Evolutionary conservation across 2,329 filamentous ascomycete genomes (phyloP), one percentile per base, ranked within the genome.

Genomic region (Tricladium varicosporioides): DNA sequence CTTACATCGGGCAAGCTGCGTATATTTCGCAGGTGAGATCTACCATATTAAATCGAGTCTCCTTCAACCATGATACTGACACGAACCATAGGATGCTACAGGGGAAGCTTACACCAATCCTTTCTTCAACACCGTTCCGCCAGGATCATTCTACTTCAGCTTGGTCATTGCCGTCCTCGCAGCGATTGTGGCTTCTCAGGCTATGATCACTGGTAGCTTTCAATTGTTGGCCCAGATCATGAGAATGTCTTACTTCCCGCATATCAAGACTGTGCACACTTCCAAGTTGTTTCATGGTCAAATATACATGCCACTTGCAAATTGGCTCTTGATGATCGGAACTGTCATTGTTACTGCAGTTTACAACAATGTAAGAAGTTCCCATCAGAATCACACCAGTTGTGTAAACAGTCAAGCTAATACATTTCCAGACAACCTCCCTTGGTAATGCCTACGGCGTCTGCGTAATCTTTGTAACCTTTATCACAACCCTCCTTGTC

Each of bases 381-480:
- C 7, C 32, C 32, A 36, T 13, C 32, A 36, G 13, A 10, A 32
- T 36, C 18, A 53, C 14, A 27, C 43, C 10, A n/a, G n/a, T 45
- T 22, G 13, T 47, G 40, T 36, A 53, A 40, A 60, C n/a, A 8
- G 2, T 5, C n/a, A 31, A 44, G 40, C 57, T 56, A 42, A 58
- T 32, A 51, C 10, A 18, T 27, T 50, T 7, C 22, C 57, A 83
- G 78, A 88, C 86, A 0, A 88, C 84, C 0, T 78, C 78, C 54
- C 78, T 91, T 0, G 88, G 88, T 19, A 84, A 91, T 65, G 88
- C 88, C 0, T 92, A 92, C 64, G 88, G 89, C 42, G 85, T 90
- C 7, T 92, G 89, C 63, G 89, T 92, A 68, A 90, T 92, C 64
- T 82, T 89, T 49, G 89, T 92, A 45, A 90, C 88, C 0, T 90